These are phyloP conservation scores for Symbiodinium pilosum DNA, from an alignment of 73 alveolate species.

Conservation along the genomic window DNA sequence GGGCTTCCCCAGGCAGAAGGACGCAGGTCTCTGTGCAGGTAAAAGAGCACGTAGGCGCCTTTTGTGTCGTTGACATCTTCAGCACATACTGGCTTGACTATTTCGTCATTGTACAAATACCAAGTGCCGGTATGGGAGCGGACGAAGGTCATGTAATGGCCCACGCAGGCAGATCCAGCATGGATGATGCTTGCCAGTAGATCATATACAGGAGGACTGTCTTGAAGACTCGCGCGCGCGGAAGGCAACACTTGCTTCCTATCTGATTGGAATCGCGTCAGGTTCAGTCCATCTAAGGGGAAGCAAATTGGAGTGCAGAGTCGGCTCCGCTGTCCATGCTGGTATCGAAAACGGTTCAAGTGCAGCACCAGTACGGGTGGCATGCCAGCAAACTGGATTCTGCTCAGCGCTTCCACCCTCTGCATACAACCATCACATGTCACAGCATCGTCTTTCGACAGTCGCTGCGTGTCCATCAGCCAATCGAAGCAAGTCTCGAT, in stretches of 20 bases:
- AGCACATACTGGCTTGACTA: not conserved
- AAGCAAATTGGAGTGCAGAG: not conserved
- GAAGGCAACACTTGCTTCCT: no score
- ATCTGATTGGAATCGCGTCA: not conserved
- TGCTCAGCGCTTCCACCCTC: slow-evolving; percentile 30
- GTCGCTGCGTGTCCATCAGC: slow-evolving; percentile 51
- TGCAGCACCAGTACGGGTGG: slow-evolving; percentile 58
- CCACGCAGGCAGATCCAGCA: slow-evolving; percentile 12
- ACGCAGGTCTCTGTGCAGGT: not conserved
- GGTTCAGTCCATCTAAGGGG: slow-evolving; percentile 11
- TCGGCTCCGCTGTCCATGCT: slow-evolving; percentile 13
- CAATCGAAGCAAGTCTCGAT: slow-evolving; percentile 24
- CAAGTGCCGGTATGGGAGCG: slow-evolving; percentile 27
- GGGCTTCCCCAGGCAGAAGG: not conserved
- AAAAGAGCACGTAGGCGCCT: slow-evolving; percentile 54
- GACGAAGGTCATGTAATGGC: slow-evolving; percentile 30
- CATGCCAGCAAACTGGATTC: not conserved
- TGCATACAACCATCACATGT: slow-evolving; percentile 14
- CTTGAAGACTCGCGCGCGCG: not conserved
- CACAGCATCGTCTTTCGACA: not conserved
- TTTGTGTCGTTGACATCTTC: slow-evolving; percentile 34
- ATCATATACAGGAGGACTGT: not conserved
- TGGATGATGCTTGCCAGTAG: slow-evolving; percentile 26
- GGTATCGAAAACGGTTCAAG: slow-evolving; percentile 54
- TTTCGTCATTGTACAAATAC: slow-evolving; percentile 60